Conservation (phyloP, 2,329 filamentous ascomycete genomes). For the Cercospora janseana region DNA sequence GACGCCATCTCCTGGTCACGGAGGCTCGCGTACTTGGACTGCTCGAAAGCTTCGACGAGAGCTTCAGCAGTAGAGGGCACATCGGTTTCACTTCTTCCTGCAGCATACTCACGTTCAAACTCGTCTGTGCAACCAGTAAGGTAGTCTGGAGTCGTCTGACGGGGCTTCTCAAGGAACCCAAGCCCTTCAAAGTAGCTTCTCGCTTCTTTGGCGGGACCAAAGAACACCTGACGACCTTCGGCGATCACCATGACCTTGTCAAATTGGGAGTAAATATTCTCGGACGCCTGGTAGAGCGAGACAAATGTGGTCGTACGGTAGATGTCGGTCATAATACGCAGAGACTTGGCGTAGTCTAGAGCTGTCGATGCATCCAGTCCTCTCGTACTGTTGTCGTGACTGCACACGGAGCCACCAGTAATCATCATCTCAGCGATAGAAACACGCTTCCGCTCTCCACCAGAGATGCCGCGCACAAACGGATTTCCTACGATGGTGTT, state of each 20-base stretch:
- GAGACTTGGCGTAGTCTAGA: slow-evolving; percentile 49
- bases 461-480: slow-evolving; percentile 70
- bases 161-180: slow-evolving; percentile 70
- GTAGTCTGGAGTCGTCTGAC: slow-evolving; percentile 79
- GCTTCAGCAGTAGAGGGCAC: slow-evolving; percentile 67
- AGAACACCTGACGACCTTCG: slow-evolving; percentile 71
- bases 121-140: slow-evolving; percentile 78
- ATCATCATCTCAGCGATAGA: slow-evolving; percentile 52
- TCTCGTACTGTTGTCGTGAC: slow-evolving; percentile 50
- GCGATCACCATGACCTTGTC: slow-evolving; percentile 85
- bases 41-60: slow-evolving; percentile 67
- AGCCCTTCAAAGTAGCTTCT: slow-evolving; percentile 72
- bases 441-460: slow-evolving; percentile 51
- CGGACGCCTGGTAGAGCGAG: slow-evolving; percentile 79
- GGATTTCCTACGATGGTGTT: slow-evolving; percentile 82
- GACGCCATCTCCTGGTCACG: slow-evolving; percentile 65
- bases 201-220: slow-evolving; percentile 66
- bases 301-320: slow-evolving; percentile 83
- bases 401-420: slow-evolving; percentile 41
- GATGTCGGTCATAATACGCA: slow-evolving; percentile 69
- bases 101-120: slow-evolving; percentile 75
- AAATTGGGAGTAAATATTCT: slow-evolving; percentile 75
- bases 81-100: slow-evolving; percentile 63
- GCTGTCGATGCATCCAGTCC: slow-evolving; percentile 51
- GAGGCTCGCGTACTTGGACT: slow-evolving; percentile 58